Conservation (phyloP, 140 eudicot species). For the Cichorium intybus region DNA sequence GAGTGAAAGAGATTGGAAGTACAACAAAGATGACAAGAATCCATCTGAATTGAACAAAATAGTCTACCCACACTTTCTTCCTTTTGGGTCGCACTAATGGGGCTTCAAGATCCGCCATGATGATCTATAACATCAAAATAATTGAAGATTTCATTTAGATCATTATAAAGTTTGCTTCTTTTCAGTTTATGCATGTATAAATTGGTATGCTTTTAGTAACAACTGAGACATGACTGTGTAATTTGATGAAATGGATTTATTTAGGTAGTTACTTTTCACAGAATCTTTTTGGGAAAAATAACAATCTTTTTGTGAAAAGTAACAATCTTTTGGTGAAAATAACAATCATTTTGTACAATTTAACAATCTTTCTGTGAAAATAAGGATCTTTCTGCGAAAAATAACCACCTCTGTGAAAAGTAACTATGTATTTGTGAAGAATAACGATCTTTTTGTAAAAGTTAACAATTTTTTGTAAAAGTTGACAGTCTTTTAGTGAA, state of each 20-base stretch:
- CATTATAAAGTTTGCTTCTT: neutral
- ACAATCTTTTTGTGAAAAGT: no score
- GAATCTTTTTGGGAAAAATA: no score
- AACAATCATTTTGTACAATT: no score
- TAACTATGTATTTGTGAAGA: neutral
- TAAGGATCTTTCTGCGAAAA: neutral
- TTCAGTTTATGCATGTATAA: no score
- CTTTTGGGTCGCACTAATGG: slow-evolving; percentile 87
- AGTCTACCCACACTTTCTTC: slow-evolving; percentile 87
- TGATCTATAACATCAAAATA: slow-evolving; percentile 14
- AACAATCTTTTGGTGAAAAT: no score
- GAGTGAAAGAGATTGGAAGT: slow-evolving; percentile 78
- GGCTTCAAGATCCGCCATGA: slow-evolving; percentile 80
- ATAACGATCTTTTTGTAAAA: neutral
- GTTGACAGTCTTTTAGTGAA: neutral
- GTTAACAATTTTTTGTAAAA: neutral
- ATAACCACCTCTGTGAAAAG: neutral
- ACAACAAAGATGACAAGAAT: slow-evolving; percentile 82
- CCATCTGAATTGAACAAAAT: slow-evolving; percentile 89
- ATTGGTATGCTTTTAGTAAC: neutral
- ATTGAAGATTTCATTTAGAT: neutral
- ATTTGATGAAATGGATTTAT: no score
- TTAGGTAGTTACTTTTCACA: no score
- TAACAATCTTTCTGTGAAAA: no score
- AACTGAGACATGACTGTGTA: neutral